phyloP scores from a whole-genome alignment of 352 stramenopile species.

The Pseudoperonospora humuli region DNA sequence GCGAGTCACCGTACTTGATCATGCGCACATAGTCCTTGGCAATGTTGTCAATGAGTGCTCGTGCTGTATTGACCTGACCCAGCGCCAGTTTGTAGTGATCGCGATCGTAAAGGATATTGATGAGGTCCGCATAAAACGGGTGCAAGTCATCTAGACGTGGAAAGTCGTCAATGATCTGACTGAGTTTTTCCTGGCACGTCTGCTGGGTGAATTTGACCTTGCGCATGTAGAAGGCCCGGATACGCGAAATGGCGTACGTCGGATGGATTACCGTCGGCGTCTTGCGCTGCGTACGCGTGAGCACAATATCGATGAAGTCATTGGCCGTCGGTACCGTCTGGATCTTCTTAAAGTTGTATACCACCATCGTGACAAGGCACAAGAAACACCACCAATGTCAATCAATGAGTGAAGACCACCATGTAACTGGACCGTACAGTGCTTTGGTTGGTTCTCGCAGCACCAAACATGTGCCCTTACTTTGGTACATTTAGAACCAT shows the following conservation, averaged over 20 bases:
- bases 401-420: conserved; percentile 3
- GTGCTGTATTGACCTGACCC: conserved; percentile 98
- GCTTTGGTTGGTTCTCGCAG: conserved; percentile 8
- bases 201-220: conserved; percentile 99
- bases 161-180: conserved; percentile 97
- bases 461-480: conserved; percentile 3
- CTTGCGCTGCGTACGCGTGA: conserved; percentile 98
- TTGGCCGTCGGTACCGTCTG: conserved; percentile 92
- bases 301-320: conserved; percentile 99
- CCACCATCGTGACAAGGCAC: conserved; percentile 73
- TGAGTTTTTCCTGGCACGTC: conserved; percentile 97
- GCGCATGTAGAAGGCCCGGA: conserved; percentile 94
- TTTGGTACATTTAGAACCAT: neutral
- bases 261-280: conserved; percentile 99
- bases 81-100: conserved; percentile 99
- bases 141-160: conserved; percentile 96
- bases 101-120: conserved; percentile 99
- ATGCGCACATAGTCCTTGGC: conserved; percentile 98
- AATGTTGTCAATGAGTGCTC: conserved; percentile 96
- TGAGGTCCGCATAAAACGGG: conserved; percentile 99
- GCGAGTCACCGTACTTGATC: conserved; percentile 99
- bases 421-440: neutral
- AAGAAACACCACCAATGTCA: neutral
- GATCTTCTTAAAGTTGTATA: conserved; percentile 99
- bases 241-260: conserved; percentile 95